Base-by-base conservation (phyloP, 1,284 basidiomycete species). In the Veloporphyrellus conicus region DNA sequence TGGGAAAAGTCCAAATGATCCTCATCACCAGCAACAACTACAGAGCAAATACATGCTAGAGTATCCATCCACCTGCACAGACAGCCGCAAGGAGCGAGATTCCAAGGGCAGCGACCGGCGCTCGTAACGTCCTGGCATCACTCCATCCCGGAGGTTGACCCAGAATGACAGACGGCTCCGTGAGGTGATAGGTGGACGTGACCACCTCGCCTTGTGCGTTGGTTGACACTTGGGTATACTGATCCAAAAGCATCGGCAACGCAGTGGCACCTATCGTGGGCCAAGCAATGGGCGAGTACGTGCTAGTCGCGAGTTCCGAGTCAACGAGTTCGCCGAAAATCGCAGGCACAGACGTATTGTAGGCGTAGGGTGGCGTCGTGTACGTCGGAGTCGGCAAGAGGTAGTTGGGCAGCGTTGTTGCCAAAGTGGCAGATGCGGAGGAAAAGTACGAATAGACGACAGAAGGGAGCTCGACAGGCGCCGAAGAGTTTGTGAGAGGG, bases 371-470 rank as follows among this genome's bases (percentile, higher is more conserved):
- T 0, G 85, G 82, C 0, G 82, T 82, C 4, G 79, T 75, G 54
- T 76, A 79, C 1, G 79, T 73, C 0, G 86, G 87, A 6, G 85
- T 82, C 0, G 83, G 60, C 37, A 93, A 69, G 6, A 87, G 69
- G 52, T 73, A 82, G 68, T 93, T 93, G 1, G 91, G 91, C 1
- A 93, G 70, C 4, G 76, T 81, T 0, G 90, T 90, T 15, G 73
- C 62, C 41, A 90, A 66, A 0, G 83, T 84, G 2, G 81, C 79
- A 5, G 86, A 84, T 33, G 74, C 69, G 9, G 78, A 77, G 2
- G 82, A 79, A 42, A 88, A 69, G 61, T 78, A 76, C 9, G 81
- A 74, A 3, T 73, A 69, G 10, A 89, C 66, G 12, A 62, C 54
- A 32, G 68, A 60, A 3, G 72, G 57, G 4, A 76, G 64, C 49